These are phyloP conservation scores for Spergularia bocconei DNA, from an alignment of 148 eudicot genomes.

Conservation along the genomic window DNA sequence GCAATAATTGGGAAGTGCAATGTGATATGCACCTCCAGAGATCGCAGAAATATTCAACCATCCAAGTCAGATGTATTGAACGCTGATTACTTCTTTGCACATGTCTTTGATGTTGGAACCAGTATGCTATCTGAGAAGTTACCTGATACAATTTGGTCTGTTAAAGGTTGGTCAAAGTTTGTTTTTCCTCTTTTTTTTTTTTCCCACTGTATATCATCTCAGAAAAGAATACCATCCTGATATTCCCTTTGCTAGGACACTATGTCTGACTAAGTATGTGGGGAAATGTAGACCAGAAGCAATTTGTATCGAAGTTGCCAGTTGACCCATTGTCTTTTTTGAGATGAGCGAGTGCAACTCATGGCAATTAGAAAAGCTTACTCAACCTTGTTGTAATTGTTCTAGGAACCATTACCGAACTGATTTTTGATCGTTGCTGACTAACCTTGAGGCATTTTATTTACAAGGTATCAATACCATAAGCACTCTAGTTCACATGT, in stretches of 20 bases:
- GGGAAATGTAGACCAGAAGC: neutral
- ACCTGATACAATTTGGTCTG: slow-evolving; percentile 41
- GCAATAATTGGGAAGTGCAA: slow-evolving; percentile 69
- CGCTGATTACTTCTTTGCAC: slow-evolving; percentile 54
- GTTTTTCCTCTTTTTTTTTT: neutral
- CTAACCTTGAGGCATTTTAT: too few species aligned
- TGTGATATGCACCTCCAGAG: slow-evolving; percentile 58
- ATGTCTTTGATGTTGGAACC: slow-evolving; percentile 53
- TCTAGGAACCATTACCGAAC: too few species aligned
- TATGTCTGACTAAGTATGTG: neutral
- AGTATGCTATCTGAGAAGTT: slow-evolving; percentile 37
- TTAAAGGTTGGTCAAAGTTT: slow-evolving; percentile 36
- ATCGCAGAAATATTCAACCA: slow-evolving; percentile 49
- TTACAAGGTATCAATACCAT: too few species aligned
- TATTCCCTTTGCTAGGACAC: neutral
- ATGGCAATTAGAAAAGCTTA: too few species aligned
- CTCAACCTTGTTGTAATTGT: too few species aligned
- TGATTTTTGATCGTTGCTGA: too few species aligned
- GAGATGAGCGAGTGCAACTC: too few species aligned
- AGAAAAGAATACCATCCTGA: neutral
- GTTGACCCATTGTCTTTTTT: too few species aligned
- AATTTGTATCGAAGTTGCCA: too few species aligned
- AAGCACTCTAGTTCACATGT: too few species aligned
- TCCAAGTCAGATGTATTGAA: slow-evolving; percentile 39
- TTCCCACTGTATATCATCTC: neutral